phyloP scores from a whole-genome alignment of 768 basidiomycete species.

The Rhodotorula babjevae region DNA sequence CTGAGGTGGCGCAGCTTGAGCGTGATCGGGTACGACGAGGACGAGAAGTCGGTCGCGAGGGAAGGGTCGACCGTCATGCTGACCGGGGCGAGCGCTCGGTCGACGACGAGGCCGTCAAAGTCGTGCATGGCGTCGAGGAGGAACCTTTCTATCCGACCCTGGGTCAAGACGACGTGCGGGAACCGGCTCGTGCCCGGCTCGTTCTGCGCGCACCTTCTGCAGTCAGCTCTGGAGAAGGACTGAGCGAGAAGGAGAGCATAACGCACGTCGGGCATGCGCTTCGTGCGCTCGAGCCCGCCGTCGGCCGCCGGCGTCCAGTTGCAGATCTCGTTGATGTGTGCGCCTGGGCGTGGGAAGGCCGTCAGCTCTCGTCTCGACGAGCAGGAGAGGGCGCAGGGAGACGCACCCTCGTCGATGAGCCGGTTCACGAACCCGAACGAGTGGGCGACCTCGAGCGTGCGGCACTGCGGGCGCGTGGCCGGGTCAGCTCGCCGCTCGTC shows the following conservation, averaged over 20 bases:
- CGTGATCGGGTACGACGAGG: slow-evolving; percentile 22
- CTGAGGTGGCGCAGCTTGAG: slow-evolving; percentile 18
- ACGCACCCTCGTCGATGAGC: slow-evolving; percentile 18
- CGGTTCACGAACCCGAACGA: slow-evolving; percentile 24
- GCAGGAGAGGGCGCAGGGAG: no score
- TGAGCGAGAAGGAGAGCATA: not conserved
- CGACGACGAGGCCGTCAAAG: slow-evolving; percentile 22
- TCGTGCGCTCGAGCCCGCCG: slow-evolving; percentile 7
- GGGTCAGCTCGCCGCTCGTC: no score
- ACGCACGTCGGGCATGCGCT: slow-evolving; percentile 25
- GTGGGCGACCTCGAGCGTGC: slow-evolving; percentile 36
- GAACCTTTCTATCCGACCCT: slow-evolving; percentile 34
- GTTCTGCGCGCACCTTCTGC: not conserved
- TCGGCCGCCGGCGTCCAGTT: slow-evolving; percentile 21
- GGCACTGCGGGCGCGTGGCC: not conserved
- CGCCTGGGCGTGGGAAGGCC: not conserved
- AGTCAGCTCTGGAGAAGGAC: not conserved
- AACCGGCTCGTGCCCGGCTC: slow-evolving; percentile 22
- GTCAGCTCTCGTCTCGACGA: not conserved
- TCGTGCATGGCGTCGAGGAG: slow-evolving; percentile 30
- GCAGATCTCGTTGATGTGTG: slow-evolving; percentile 23
- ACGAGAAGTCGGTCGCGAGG: slow-evolving; percentile 10
- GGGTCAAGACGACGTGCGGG: slow-evolving; percentile 29
- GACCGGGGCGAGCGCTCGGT: slow-evolving; percentile 7
- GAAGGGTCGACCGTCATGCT: slow-evolving; percentile 8